Evolutionary conservation across 768 basidiomycete genomes (phyloP), one percentile per base, ranked within the genome.

Genomic region (Lanmaoa pseudosensibilis): DNA sequence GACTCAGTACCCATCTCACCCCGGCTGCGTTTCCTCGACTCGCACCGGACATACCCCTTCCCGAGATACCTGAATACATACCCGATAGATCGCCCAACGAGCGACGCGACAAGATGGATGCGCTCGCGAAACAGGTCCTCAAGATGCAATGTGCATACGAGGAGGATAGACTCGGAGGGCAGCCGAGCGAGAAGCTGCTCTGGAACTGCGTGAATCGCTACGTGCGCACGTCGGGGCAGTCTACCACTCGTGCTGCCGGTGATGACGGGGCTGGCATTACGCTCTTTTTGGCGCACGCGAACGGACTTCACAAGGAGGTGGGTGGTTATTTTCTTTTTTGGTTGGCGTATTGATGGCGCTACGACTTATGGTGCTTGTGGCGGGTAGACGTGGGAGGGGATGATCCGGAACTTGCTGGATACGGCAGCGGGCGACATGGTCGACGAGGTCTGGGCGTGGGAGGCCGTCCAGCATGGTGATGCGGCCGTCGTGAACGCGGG

Each of bases 261-360:
- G 5, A 5, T 15, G 32, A 8, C n/a, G 10, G n/a, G n/a, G 1
- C 32, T 0, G 48, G 61, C 2, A 1, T 90, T 11, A 95, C 92
- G 0, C 70, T 95, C 50, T 81, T 94, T 59, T 76, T 90, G 46
- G 82, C 83, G 4, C 94, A 95, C 68, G 92, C 91, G 3, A 95
- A 92, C 70, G 93, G 94, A 1, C 88, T 95, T 62, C 83, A 83
- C 46, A 95, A 94, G 69, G 92, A 95, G 84, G 90, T 85, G 52
- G 46, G 82, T 59, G 18, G n/a, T 46, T n/a, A n/a, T n/a, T n/a
- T n/a, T n/a, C n/a, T 5, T 43, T 30, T n/a, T 4, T 11, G 3
- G 32, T 1, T 27, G 21, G 11, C 7, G 38, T 38, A 18, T 39
- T 13, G 39, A 25, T 10, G 25, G 3, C 16, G 12, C 39, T 46